These are phyloP conservation scores for Rhododendron mucronatum DNA, from an alignment of 148 eudicot species.

Conservation along the genomic window DNA sequence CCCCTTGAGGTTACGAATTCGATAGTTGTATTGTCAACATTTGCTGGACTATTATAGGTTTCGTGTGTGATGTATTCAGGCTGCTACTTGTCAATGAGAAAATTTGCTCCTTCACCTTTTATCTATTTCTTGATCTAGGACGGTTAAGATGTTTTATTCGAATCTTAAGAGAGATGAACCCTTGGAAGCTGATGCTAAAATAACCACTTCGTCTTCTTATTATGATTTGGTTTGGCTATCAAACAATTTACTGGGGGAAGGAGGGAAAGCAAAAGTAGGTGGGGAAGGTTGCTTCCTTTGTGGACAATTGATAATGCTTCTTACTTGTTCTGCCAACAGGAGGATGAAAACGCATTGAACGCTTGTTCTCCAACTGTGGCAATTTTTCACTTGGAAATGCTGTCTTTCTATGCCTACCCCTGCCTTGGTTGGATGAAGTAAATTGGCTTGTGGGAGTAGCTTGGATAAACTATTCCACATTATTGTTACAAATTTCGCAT, in stretches of 20 bases:
- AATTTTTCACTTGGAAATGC: background rate
- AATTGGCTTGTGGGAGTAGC: background rate
- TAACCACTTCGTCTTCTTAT: background rate
- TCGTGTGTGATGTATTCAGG: background rate
- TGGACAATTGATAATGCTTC: background rate
- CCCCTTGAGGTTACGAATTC: background rate
- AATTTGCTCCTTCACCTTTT: background rate
- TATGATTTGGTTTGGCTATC: background rate
- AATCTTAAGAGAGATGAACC: background rate
- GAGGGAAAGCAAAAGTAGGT: background rate
- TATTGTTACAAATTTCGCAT: background rate
- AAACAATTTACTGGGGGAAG: background rate
- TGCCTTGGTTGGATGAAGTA: background rate
- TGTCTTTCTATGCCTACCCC: background rate
- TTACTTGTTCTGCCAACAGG: background rate
- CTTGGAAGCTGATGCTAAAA: background rate
- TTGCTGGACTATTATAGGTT: background rate
- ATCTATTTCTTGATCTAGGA: background rate
- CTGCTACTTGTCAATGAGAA: background rate
- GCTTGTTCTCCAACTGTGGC: background rate
- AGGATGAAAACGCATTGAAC: background rate
- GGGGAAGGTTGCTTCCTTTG: background rate
- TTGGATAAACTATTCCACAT: background rate
- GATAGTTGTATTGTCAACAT: background rate
- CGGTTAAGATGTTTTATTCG: background rate